Conservation (phyloP, 306 rosid genomes). For the Mimosa pudica region DNA sequence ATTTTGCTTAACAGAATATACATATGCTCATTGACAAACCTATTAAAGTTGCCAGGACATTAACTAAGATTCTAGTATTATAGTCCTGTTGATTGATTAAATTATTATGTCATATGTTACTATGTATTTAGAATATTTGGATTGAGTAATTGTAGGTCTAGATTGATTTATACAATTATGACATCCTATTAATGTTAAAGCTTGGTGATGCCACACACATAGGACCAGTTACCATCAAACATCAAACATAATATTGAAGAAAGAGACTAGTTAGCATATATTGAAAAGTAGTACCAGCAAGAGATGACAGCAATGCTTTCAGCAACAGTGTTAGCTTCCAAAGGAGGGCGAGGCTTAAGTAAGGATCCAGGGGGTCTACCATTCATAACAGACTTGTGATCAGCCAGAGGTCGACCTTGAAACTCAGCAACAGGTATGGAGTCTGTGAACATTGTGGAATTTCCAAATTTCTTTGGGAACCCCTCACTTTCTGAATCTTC, state of each 20-base stretch:
- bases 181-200: no score
- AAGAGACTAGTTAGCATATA: neutral
- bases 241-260: neutral
- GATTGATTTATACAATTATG: no score
- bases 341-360: constrained; percentile 64
- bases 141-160: no score
- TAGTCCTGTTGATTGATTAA: no score
- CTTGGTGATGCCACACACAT: no score
- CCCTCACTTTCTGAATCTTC: constrained; percentile 41
- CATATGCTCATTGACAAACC: no score
- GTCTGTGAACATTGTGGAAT: constrained; percentile 62
- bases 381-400: constrained; percentile 67
- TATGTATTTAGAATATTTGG: no score
- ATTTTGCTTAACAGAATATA: no score
- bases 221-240: no score
- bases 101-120: no score
- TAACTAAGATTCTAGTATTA: no score
- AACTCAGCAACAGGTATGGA: constrained; percentile 71
- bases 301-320: constrained; percentile 89
- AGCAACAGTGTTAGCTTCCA: constrained; percentile 85
- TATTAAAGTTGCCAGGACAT: no score
- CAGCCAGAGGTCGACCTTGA: constrained; percentile 84
- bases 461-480: constrained; percentile 77
- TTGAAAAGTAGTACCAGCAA: constrained; percentile 58
- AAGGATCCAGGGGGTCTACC: constrained; percentile 85